Evolutionary conservation across 345 rosid genomes (phyloP).

Genomic region (Boechera divaricarpa): DNA sequence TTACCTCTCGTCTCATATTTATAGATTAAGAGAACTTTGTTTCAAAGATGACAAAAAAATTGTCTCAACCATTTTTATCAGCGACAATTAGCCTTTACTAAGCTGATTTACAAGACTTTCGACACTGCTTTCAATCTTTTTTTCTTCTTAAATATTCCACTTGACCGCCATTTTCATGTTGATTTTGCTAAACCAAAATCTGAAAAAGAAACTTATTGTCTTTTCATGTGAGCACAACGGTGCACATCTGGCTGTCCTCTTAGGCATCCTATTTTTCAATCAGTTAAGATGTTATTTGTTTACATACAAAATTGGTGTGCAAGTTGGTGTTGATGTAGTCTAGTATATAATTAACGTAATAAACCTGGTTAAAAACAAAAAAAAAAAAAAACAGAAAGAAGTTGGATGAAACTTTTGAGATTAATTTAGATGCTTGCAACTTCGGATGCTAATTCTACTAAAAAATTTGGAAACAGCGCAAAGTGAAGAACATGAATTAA

Average conservation of each 20-base stretch:
- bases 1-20: background rate
- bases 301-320: background rate
- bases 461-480: background rate
- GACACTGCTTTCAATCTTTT: too few relatives aligned
- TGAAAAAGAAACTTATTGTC: background rate
- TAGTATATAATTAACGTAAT: background rate
- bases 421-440: background rate
- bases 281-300: background rate
- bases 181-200: background rate
- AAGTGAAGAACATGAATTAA: conserved; percentile 15
- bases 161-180: background rate
- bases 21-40: too few relatives aligned
- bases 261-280: background rate
- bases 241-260: background rate
- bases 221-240: conserved; percentile 3
- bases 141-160: background rate
- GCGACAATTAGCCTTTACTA: too few relatives aligned
- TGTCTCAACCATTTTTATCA: too few relatives aligned
- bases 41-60: too few relatives aligned
- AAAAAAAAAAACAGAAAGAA: background rate
- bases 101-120: too few relatives aligned
- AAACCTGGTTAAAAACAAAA: background rate
- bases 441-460: conserved; percentile 21
- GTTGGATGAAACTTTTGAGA: background rate
- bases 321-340: background rate